Base-by-base conservation (phyloP, 352 stramenopile genomes). In the Phytophthora megakarya region DNA sequence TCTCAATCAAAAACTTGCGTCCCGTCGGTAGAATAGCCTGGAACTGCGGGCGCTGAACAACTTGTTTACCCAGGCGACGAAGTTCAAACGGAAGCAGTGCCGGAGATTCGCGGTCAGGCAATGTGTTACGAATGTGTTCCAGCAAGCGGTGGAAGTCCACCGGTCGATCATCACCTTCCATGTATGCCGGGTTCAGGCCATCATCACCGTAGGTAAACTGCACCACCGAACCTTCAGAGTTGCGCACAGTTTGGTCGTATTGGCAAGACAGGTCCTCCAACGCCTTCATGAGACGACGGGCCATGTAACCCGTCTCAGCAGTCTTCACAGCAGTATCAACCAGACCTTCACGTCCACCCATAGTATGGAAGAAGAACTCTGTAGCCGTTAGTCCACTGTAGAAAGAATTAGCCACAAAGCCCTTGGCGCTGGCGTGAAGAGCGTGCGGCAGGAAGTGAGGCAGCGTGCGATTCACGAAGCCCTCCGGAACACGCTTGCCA, bases 321-420 rank as follows among this genome's bases (percentile, higher is more conserved):
- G 98, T 99, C 81, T 99, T 99, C 2, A 99, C 97, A 19, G 98
- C 98, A 11, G 97, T 99, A 86, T 99, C 98, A 28, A 99, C 97
- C n/a, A 99, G 79, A 67, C 98, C 98, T 93, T 99, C 98, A 75
- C 97, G 87, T 23, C 98, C 98, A 52, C 97, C 97, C 98, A 99
- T 99, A 0, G 97, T 99, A 77, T 99, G 98, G 80, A 99, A 99
- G 70, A 99, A 99, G 69, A 99, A 99, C 81, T 99, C 98, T 10
- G 97, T 99, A 18, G 98, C 96, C 15, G 92, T 99, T 45, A 99
- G 79, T 28, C 98, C 98, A 28, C 90, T 98, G 79, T 97, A 99
- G 75, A 99, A 99, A 42, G 95, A 99, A 68, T 99, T 99, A 15
- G 96, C 94, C 8, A 99, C 97, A 70, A 99, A 99, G n/a, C 98